A percentile compares a stretch with the other conserved stretches of the same genome.
Evolutionary conservation across 179 eudicot genomes (phyloP).

Genomic region (Camellia oleifera): DNA sequence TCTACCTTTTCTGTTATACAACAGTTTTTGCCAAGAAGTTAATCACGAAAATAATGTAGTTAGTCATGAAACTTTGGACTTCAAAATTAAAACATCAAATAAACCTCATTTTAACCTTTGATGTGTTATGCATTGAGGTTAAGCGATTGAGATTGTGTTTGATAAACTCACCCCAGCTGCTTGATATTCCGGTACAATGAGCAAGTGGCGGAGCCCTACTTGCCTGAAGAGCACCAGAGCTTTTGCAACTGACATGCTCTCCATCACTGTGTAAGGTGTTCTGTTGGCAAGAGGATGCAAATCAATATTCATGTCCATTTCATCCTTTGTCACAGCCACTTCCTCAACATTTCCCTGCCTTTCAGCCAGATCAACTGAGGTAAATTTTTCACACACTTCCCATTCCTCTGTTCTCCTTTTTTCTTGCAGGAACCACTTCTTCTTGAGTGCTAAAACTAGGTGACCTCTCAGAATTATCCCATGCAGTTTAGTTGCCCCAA

Average conservation of each 20-base stretch:
- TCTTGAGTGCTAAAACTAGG: conserved; percentile 70
- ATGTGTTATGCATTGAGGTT: not conserved
- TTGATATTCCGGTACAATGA: conserved; percentile 79
- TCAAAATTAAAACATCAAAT: not conserved
- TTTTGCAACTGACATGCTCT: conserved; percentile 86
- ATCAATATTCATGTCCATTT: conserved; percentile 85
- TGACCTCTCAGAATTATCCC: conserved; percentile 76
- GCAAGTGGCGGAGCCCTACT: conserved; percentile 91
- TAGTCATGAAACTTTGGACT: not conserved
- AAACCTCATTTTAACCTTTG: not conserved
- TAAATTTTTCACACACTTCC: conserved; percentile 78
- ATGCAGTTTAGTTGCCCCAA: conserved; percentile 51
- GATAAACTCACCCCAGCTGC: conserved; percentile 68
- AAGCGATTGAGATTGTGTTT: not conserved
- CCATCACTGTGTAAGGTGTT: conserved; percentile 86
- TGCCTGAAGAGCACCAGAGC: conserved; percentile 92
- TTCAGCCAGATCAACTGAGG: conserved; percentile 78
- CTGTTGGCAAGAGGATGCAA: conserved; percentile 82
- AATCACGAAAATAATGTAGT: not conserved
- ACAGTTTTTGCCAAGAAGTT: not conserved
- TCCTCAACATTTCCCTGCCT: conserved; percentile 59
- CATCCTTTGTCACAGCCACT: conserved; percentile 62
- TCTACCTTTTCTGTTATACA: too few species aligned
- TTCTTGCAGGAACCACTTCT: conserved; percentile 74
- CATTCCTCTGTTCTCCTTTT: conserved; percentile 65